Percentiles rank a stretch among this genome's conserved stretches.
Conservation (phyloP, 306 rosid species). For the Casuarina cunninghamiana region DNA sequence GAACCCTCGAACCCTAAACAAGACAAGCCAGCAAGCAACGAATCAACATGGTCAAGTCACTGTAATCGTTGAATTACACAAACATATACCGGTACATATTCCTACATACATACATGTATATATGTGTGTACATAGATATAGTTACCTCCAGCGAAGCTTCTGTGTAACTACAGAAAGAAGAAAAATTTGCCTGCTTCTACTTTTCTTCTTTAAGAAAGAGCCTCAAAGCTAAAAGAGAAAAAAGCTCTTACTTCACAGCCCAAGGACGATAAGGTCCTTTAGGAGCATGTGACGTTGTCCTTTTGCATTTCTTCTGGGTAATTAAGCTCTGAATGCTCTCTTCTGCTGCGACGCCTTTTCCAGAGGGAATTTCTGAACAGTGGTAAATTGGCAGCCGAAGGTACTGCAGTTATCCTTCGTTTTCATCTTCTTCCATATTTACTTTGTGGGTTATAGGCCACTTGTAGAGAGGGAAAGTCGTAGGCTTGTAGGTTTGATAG, state of each 20-base stretch:
- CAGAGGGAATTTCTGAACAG: neutral
- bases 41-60: conserved; percentile 25
- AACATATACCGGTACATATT: no score
- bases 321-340: conserved; percentile 24
- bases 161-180: no score
- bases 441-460: conserved; percentile 1
- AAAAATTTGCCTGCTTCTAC: neutral
- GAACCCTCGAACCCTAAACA: conserved; percentile 57
- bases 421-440: neutral
- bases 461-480: conserved; percentile 31
- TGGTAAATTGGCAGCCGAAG: neutral
- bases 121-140: no score
- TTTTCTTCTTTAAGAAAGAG: neutral
- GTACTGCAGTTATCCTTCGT: neutral
- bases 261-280: neutral
- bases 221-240: neutral
- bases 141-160: no score
- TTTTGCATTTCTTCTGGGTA: conserved; percentile 39
- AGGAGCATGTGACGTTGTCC: conserved; percentile 75
- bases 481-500: conserved; percentile 44
- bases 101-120: conserved; percentile 14
- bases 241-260: no score
- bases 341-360: conserved; percentile 23
- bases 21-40: conserved; percentile 31
- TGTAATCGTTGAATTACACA: conserved; percentile 38